A percentile compares a stretch with the other conserved stretches of the same genome.
phyloP scores from a whole-genome alignment of 805 yeast species.

The Yarrowia deformans region DNA sequence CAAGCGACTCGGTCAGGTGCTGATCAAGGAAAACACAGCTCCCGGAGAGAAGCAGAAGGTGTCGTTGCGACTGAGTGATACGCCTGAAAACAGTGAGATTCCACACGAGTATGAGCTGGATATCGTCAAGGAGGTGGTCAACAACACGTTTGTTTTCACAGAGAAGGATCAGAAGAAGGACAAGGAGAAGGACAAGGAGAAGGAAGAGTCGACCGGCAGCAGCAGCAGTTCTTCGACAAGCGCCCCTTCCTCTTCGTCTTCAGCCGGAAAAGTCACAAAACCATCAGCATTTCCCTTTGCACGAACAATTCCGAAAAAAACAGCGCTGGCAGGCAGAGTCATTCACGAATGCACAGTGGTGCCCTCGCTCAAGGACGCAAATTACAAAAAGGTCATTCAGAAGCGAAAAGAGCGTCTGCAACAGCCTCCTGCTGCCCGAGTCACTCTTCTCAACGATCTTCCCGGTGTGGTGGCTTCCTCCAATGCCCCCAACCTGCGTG shows the following conservation, averaged over 20 bases:
- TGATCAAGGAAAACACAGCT: conserved; percentile 56
- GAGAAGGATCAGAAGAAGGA: conserved; percentile 73
- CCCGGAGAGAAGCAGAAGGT: conserved; percentile 53
- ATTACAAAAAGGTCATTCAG: conserved; percentile 69
- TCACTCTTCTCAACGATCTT: conserved; percentile 74
- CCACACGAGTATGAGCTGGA: conserved; percentile 87
- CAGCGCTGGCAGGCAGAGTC: conserved; percentile 83
- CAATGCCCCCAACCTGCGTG: conserved; percentile 80
- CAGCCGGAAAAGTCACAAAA: conserved; percentile 23
- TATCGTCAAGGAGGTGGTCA: conserved; percentile 78
- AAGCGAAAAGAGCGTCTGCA: conserved; percentile 59
- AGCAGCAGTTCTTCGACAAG: neutral
- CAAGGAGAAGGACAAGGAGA: conserved; percentile 47
- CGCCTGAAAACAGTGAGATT: conserved; percentile 59
- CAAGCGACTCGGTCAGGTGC: conserved; percentile 76
- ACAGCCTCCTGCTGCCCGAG: conserved; percentile 59
- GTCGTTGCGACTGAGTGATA: conserved; percentile 51
- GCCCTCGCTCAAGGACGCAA: conserved; percentile 76
- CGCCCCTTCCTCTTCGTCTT: neutral
- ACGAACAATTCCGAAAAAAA: conserved; percentile 80
- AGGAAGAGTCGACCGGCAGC: neutral
- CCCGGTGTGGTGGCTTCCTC: conserved; percentile 90
- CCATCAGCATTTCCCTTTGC: conserved; percentile 35
- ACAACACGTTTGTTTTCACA: conserved; percentile 84
- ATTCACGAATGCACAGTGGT: conserved; percentile 90